Evolutionary conservation across 1,284 basidiomycete genomes (phyloP).

Genomic region (Prillingera fragicola): DNA sequence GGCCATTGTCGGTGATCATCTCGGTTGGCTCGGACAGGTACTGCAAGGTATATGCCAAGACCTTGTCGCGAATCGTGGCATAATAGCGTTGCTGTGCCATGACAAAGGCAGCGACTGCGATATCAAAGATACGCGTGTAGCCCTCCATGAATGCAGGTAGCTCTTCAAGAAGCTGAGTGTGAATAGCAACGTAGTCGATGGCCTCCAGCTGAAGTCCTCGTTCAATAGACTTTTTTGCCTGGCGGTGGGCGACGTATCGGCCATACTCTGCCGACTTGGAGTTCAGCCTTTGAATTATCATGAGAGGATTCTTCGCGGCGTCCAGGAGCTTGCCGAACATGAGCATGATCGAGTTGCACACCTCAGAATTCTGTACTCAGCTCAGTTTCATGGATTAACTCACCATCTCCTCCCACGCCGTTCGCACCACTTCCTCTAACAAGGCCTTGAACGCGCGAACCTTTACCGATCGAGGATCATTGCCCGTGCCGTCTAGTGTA

Average conservation of each 20-base stretch:
- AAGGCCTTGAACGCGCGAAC: constrained; percentile 39
- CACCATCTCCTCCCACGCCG: constrained; percentile 39
- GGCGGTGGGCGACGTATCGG: constrained; percentile 30
- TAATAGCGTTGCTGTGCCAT: constrained; percentile 38
- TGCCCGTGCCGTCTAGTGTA: constrained; percentile 30
- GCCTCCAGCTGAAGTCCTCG: constrained; percentile 34
- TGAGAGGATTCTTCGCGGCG: constrained; percentile 37
- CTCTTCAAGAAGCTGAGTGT: constrained; percentile 48
- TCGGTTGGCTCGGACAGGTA: constrained; percentile 11
- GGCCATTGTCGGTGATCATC: constrained; percentile 2
- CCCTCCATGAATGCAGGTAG: constrained; percentile 45
- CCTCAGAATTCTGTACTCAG: constrained; percentile 30
- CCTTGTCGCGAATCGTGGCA: constrained; percentile 16
- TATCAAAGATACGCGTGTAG: constrained; percentile 38
- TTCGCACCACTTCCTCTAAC: constrained; percentile 30
- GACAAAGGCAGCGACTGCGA: constrained; percentile 37
- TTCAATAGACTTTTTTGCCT: constrained; percentile 31
- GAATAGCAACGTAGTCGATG: constrained; percentile 45
- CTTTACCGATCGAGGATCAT: constrained; percentile 34
- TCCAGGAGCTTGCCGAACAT: constrained; percentile 37
- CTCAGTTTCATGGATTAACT: constrained; percentile 13
- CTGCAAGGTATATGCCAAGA: constrained; percentile 21
- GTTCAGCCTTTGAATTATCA: constrained; percentile 39
- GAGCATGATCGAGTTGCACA: constrained; percentile 40
- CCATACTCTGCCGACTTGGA: constrained; percentile 40